phyloP scores from a whole-genome alignment of 352 stramenopile species.

The Phytophthora idaei region DNA sequence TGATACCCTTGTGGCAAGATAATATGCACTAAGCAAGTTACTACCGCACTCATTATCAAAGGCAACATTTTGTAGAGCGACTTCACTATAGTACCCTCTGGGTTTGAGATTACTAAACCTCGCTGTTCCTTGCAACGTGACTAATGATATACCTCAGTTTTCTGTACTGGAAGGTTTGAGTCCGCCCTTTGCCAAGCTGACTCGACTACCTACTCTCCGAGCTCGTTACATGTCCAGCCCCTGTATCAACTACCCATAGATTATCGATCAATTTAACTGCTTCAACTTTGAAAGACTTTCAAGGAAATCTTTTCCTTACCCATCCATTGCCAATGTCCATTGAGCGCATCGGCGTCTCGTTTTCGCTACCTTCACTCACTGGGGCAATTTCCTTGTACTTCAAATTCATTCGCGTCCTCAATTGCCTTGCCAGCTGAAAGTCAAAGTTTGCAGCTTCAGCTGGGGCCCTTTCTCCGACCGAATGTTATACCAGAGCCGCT shows the following conservation, averaged over 20 bases:
- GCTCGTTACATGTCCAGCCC: no score
- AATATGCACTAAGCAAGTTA: conserved; percentile 6
- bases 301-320: no score
- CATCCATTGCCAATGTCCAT: no score
- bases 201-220: no score
- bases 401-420: neutral
- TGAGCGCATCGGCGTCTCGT: neutral
- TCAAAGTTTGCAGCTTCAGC: no score
- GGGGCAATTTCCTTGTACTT: neutral
- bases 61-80: conserved; percentile 21
- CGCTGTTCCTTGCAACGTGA: no score
- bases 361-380: neutral
- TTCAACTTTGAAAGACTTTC: conserved; percentile 7
- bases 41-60: conserved; percentile 3
- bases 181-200: no score
- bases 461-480: neutral
- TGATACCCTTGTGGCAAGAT: neutral
- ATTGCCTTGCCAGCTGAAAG: neutral
- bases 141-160: no score
- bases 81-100: conserved; percentile 6
- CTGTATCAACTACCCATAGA: conserved; percentile 7
- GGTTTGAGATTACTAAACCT: conserved; percentile 13
- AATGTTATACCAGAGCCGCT: neutral
- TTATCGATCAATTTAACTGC: conserved; percentile 3
- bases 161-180: no score